phyloP scores from a whole-genome alignment of 2,329 filamentous ascomycete genomes.

The Aureobasidium namibiae region DNA sequence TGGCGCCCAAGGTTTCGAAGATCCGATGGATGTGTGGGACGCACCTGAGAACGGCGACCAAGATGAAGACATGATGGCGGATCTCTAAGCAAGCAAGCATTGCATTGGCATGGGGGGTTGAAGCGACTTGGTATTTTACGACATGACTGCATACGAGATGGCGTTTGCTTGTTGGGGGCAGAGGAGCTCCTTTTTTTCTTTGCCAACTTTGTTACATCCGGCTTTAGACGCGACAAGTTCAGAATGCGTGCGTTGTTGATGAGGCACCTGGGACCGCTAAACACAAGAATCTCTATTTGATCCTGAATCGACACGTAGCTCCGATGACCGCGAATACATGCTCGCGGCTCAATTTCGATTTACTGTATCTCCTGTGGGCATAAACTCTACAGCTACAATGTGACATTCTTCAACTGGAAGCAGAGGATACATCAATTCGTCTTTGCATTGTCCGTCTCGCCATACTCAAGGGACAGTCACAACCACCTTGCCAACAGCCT shows the following conservation, averaged over 20 bases:
- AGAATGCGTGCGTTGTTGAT: background rate
- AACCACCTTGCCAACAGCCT: slow-evolving; percentile 6
- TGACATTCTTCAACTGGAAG: too few species aligned
- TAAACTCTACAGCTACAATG: too few species aligned
- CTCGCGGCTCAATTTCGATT: too few species aligned
- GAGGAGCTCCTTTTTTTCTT: background rate
- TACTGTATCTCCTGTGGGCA: too few species aligned
- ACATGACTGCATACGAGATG: slow-evolving; percentile 5
- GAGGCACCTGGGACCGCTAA: background rate
- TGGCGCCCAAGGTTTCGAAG: slow-evolving; percentile 25
- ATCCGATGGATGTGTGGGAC: slow-evolving; percentile 28
- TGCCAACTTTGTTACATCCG: background rate
- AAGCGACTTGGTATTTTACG: background rate
- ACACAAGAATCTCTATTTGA: background rate
- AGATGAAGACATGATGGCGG: slow-evolving; percentile 26
- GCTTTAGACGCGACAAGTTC: background rate
- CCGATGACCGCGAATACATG: background rate
- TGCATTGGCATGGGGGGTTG: background rate
- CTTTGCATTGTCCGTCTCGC: background rate
- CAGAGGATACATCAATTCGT: too few species aligned
- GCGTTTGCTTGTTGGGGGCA: slow-evolving; percentile 1
- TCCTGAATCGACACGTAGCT: background rate
- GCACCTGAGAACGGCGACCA: slow-evolving; percentile 16
- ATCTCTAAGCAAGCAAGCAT: background rate
- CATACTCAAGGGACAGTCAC: background rate